Evolutionary conservation across 257 asterid species (phyloP), one percentile per base, ranked within the genome.

Genomic region (Plantago major): DNA sequence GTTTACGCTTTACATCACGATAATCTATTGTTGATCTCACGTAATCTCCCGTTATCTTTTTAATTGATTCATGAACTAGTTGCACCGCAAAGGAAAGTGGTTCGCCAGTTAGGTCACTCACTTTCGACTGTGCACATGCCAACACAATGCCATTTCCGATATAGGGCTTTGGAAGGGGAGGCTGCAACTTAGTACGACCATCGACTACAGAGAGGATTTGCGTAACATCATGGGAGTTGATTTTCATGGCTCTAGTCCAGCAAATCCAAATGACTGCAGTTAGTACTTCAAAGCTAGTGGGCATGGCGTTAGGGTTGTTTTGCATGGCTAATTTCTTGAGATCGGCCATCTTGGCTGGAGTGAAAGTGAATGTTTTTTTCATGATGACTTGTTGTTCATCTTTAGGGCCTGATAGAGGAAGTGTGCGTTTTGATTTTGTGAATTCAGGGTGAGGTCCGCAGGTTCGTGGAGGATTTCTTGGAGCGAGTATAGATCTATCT

Each of bases 11-110:
- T 17, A 50, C 42, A 12, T 64, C 69, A 53, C 42, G 26, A 17
- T 64, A 54, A 16, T 64, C 62, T 53, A 53, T 64, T 4, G 42
- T 52, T 3, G 69, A 53, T 14, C 69, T 64, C 28, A 26, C 46
- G 0, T 64, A 64, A 11, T 43, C 16, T 55, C 53, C 62, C 16
- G 46, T 53, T 14, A 64, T 62, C 42, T 64, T 54, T 22, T 3
- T 3, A 10, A 64, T 54, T 1, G 69, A 52, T 22, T 64, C 51
- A 2, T 64, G 61, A 43, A 64, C 69, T 0, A 42, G n/a, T 14
- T 26, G 10, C 3, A 64, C 54, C 11, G 62, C 69, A 22, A 7
- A 53, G 7, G 28, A 45, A 11, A 64, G 13, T 3, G 69, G 38
- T 45, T 14, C n/a, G 3, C 37, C 14, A 1, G 26, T 63, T 22